Evolutionary conservation across 345 rosid species (phyloP).

Genomic region (Carallia pectinifolia): DNA sequence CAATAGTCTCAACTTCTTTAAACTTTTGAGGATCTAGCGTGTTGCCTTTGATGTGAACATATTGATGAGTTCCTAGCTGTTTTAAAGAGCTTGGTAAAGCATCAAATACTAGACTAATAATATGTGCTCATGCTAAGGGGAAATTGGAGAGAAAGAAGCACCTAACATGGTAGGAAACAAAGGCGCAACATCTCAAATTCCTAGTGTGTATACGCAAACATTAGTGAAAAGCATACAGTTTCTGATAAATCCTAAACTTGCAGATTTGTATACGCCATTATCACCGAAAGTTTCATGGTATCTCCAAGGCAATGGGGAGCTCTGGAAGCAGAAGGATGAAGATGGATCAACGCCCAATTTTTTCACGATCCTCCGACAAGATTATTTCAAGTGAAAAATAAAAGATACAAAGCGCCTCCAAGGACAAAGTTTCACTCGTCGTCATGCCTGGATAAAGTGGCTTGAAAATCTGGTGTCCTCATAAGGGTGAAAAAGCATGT

Average conservation of each 20-base stretch:
- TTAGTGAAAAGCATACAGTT: neutral
- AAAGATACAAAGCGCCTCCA: neutral
- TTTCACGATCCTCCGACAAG: constrained; percentile 47
- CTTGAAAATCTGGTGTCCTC: neutral
- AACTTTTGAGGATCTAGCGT: no score
- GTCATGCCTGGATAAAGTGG: neutral
- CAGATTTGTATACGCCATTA: constrained; percentile 64
- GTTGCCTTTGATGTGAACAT: no score
- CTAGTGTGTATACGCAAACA: no score
- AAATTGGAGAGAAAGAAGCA: no score
- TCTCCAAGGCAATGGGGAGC: constrained; percentile 61
- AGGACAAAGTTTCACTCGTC: neutral
- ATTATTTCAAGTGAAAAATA: constrained; percentile 47
- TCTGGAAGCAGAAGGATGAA: constrained; percentile 60
- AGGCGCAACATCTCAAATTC: no score
- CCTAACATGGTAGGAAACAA: no score
- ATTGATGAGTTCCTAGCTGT: no score
- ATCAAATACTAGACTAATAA: no score
- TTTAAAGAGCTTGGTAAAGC: no score
- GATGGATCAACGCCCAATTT: constrained; percentile 46
- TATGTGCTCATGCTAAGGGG: no score
- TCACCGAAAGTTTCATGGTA: constrained; percentile 72
- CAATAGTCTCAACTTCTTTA: no score
- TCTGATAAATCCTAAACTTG: constrained; percentile 19
- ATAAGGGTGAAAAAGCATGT: constrained; percentile 14